Evolutionary conservation across 73 alveolate genomes (phyloP).

Genomic region (Tetrahymena borealis): DNA sequence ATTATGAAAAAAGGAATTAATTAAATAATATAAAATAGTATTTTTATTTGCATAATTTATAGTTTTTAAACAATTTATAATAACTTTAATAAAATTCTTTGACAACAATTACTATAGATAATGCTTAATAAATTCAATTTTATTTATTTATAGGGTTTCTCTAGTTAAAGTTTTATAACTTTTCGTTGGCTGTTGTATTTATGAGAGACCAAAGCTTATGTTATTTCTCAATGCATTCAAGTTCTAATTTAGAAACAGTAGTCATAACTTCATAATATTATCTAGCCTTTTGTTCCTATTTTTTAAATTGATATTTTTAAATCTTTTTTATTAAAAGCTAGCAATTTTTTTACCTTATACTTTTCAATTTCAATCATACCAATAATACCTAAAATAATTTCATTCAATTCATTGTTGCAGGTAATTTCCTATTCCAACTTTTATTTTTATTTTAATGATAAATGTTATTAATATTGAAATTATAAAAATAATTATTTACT

Average conservation of each 20-base stretch:
- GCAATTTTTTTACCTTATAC: not conserved
- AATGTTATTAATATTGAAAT: no score
- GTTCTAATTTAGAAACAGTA: not conserved
- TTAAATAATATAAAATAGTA: no score
- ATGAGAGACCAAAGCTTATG: not conserved
- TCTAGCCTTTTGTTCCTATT: not conserved
- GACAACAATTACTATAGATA: not conserved
- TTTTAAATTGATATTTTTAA: not conserved
- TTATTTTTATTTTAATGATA: no score
- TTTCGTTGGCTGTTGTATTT: not conserved
- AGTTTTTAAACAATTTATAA: no score
- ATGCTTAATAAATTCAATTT: not conserved
- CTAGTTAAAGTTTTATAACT: not conserved
- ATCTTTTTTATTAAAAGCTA: not conserved
- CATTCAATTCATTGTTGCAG: slow-evolving; percentile 10
- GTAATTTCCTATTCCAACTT: slow-evolving; percentile 12
- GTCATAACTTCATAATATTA: not conserved
- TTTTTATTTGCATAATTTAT: no score
- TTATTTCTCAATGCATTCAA: not conserved
- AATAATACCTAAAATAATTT: slow-evolving; percentile 11
- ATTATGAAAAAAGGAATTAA: no score
- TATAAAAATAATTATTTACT: not conserved
- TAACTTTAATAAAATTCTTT: not conserved
- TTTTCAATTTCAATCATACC: slow-evolving; percentile 38
- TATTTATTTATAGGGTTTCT: not conserved